Base-by-base conservation (phyloP, 805 yeast species). In the Candida railenensis region DNA sequence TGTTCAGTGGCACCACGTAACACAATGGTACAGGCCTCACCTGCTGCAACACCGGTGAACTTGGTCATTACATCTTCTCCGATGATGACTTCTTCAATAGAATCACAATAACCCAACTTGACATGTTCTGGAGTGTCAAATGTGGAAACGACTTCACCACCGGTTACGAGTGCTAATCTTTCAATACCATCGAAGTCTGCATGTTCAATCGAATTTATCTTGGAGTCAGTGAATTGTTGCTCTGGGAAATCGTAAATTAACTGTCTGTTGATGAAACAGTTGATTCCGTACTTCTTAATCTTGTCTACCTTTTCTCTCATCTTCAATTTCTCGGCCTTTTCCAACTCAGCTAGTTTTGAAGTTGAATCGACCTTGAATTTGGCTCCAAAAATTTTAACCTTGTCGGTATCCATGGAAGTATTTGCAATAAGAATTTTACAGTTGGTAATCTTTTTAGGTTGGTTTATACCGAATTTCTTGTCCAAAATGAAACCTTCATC, bases 111-210 rank as follows among this genome's bases (percentile, higher is more conserved):
- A 40, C 99, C 99, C 43, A 91, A 71, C 63, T 81, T 85, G 47
- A 88, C 96, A 47, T 79, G 78, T 45, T 87, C 95, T 21, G 98
- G 96, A 55, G 84, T 77, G 63, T 94, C 99, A 64, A 94, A 94
- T 1, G 98, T 92, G 5, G 98, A 90, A 1, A 85, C 96, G 44
- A 94, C 97, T 74, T 94, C 98, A 62, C 97, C 99, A 44, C 99
- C 99, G 11, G 98, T 91, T 28, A 90, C 99, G 36, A 92, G 75
- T 2, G 99, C 96, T 55, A 94, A 79, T 64, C 98, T 83, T 74
- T 94, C 99, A 46, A 94, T 89, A 60, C 98, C 99, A 61, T 89
- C 98, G 58, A 94, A 94, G 67, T 94, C 99, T 14, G 99, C 98
- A 63, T 94, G 99, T 68, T 94, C 99, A 53, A 94, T 89, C 19